These are phyloP conservation scores for Cornus kousa DNA, from an alignment of 148 eudicot genomes.

Conservation along the genomic window DNA sequence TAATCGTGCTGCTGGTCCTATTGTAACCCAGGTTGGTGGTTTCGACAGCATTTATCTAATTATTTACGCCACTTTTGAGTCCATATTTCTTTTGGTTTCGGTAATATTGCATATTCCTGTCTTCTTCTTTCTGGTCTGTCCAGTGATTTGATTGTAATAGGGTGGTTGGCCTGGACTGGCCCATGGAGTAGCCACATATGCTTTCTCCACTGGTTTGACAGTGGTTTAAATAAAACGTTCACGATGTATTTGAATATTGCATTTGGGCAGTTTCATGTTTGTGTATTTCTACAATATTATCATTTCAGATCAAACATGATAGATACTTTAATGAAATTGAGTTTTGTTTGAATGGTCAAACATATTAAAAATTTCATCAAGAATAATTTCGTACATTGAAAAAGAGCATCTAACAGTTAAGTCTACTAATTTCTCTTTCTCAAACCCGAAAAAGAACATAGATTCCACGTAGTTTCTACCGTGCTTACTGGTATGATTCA, in stretches of 20 bases:
- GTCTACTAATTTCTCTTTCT: no score
- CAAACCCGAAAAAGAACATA: no score
- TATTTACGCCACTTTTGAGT: neutral
- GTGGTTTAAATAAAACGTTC: neutral
- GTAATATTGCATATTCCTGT: neutral
- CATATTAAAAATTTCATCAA: neutral
- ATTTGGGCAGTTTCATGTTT: neutral
- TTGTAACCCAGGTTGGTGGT: conserved; percentile 71
- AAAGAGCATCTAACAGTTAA: no score
- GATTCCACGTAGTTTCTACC: no score
- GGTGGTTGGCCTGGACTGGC: neutral
- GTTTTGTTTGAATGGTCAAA: neutral
- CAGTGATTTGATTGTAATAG: neutral
- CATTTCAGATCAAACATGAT: neutral
- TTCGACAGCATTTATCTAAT: neutral
- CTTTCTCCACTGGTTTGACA: neutral
- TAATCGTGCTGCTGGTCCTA: conserved; percentile 53
- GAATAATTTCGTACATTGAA: no score
- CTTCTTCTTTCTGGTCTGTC: neutral
- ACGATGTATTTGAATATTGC: neutral
- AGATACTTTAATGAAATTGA: neutral
- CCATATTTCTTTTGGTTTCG: neutral
- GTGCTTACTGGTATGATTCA: no score
- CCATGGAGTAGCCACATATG: neutral
- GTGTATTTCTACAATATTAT: neutral